phyloP scores from a whole-genome alignment of 371 early-diverging fungal species.

The Saksenaea oblongispora region DNA sequence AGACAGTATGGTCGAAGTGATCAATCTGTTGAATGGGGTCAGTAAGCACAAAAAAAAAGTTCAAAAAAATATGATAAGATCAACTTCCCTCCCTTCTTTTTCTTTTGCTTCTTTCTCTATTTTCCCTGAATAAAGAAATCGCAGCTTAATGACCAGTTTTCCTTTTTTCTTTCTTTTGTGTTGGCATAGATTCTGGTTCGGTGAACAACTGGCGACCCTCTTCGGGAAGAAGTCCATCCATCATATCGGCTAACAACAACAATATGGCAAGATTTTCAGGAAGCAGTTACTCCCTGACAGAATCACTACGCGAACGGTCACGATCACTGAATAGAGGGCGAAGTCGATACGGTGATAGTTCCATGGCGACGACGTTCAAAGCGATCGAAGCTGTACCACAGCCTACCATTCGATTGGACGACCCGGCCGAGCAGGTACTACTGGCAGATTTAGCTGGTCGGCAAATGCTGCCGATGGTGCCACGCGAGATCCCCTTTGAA shows the following conservation, averaged over 20 bases:
- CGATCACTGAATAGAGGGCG: constrained; percentile 23
- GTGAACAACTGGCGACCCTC: constrained; percentile 14
- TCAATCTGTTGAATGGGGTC: constrained; percentile 25
- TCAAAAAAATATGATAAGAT: background rate
- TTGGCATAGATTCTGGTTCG: constrained; percentile 17
- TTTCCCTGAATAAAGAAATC: constrained; percentile 12
- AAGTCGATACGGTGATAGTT: constrained; percentile 42
- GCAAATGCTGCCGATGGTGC: constrained; percentile 41
- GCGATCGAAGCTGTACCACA: constrained; percentile 48
- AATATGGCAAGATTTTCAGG: constrained; percentile 19
- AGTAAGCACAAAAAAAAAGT: constrained; percentile 15
- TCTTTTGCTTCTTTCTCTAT: constrained; percentile 6
- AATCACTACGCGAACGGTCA: constrained; percentile 7
- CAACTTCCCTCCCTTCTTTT: background rate
- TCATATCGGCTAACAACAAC: constrained; percentile 20
- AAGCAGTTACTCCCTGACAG: constrained; percentile 11
- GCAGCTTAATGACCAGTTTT: constrained; percentile 5
- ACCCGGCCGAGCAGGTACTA: constrained; percentile 30
- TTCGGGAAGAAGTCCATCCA: constrained; percentile 30
- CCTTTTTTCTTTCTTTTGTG: constrained; percentile 5
- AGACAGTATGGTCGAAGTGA: constrained; percentile 21
- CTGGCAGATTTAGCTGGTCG: constrained; percentile 42
- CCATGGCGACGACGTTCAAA: constrained; percentile 46
- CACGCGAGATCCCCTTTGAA: constrained; percentile 32
- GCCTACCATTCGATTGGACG: constrained; percentile 25